Percentiles rank a stretch among this genome's conserved stretches.
These are phyloP conservation scores for Hortiboletus flavorubellus DNA, from an alignment of 768 basidiomycete species.

Conservation along the genomic window DNA sequence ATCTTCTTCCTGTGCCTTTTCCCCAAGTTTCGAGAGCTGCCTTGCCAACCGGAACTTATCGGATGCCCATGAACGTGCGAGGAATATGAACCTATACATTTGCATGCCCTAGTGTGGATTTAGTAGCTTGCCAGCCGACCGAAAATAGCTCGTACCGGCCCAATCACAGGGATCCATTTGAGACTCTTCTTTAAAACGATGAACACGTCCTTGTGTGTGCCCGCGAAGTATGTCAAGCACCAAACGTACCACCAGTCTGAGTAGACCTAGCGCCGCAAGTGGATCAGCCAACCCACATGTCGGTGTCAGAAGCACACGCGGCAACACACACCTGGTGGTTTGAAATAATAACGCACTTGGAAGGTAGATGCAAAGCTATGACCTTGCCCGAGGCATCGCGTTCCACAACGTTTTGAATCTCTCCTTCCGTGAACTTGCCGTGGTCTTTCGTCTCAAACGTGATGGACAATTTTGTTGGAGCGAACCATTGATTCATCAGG, in stretches of 20 bases:
- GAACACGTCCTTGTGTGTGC: slow-evolving; percentile 68
- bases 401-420: slow-evolving; percentile 55
- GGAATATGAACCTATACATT: slow-evolving; percentile 91
- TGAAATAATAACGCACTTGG: slow-evolving; percentile 78
- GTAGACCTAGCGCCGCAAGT: slow-evolving; percentile 49
- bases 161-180: slow-evolving; percentile 81
- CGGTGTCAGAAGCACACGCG: background rate
- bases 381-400: slow-evolving; percentile 57
- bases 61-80: slow-evolving; percentile 86
- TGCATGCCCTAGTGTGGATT: slow-evolving; percentile 70
- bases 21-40: slow-evolving; percentile 66
- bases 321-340: slow-evolving; percentile 78
- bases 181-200: slow-evolving; percentile 93
- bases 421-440: slow-evolving; percentile 58
- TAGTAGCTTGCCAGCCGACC: slow-evolving; percentile 1
- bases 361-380: slow-evolving; percentile 63
- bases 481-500: slow-evolving; percentile 78
- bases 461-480: slow-evolving; percentile 67
- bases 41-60: slow-evolving; percentile 67
- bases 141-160: slow-evolving; percentile 60
- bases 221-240: slow-evolving; percentile 73
- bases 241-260: slow-evolving; percentile 89
- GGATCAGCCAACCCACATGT: slow-evolving; percentile 4
- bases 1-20: slow-evolving; percentile 61
- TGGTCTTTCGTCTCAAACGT: slow-evolving; percentile 71